Conservation (phyloP, 164 flowering plant genomes). For the Piper betle region DNA sequence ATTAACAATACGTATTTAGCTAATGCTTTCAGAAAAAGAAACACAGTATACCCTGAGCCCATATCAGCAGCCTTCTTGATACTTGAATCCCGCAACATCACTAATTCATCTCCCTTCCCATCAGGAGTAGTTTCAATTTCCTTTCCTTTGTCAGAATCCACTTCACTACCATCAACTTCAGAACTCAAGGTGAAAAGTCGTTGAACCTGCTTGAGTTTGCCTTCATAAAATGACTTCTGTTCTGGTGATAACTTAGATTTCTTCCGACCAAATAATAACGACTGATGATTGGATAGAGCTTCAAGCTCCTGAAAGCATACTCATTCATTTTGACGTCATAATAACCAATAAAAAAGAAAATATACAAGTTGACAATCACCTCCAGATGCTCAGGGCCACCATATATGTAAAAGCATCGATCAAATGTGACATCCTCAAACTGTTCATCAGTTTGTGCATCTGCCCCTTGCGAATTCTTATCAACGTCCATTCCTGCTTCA, state of each 20-base stretch:
- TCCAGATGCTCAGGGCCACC: conserved; percentile 98
- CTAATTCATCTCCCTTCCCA: conserved; percentile 52
- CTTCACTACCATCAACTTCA: conserved; percentile 39
- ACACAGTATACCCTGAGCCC: conserved; percentile 77
- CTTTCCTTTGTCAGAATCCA: conserved; percentile 71
- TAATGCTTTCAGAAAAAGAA: not conserved
- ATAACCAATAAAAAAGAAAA: conserved; percentile 5
- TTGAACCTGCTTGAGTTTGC: conserved; percentile 69
- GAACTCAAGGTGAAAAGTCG: conserved; percentile 48
- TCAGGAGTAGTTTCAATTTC: conserved; percentile 43
- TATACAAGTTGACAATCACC: conserved; percentile 24
- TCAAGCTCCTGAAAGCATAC: conserved; percentile 57
- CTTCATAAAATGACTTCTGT: conserved; percentile 69
- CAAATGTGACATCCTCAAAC: conserved; percentile 79
- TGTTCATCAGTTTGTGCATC: conserved; percentile 40
- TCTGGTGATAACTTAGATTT: conserved; percentile 71
- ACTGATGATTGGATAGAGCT: conserved; percentile 81
- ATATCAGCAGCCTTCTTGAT: conserved; percentile 92
- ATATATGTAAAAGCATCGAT: conserved; percentile 92
- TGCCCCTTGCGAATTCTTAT: conserved; percentile 28
- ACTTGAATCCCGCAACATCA: conserved; percentile 66
- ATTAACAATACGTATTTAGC: not conserved
- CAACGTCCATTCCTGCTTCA: conserved; percentile 81
- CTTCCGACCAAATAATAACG: conserved; percentile 67
- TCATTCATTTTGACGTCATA: not conserved